These are phyloP conservation scores for Adansonia rubrostipa DNA, from an alignment of 441 rosid species.

Conservation along the genomic window DNA sequence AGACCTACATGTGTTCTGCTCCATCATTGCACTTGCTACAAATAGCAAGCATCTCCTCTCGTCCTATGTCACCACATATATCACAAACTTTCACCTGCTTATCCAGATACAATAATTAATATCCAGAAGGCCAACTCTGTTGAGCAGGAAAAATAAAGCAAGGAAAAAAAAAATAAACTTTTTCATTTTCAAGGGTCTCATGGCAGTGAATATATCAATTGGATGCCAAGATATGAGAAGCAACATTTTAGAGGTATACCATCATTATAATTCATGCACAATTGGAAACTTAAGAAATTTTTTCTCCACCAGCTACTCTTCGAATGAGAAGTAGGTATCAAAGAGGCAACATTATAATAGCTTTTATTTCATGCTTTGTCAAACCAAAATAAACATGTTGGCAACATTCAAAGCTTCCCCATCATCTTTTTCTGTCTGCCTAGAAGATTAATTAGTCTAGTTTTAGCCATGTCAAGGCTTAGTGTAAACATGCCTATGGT, in stretches of 20 bases:
- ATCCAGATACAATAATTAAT: not conserved
- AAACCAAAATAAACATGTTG: not conserved
- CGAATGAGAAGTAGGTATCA: not conserved
- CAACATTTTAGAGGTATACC: not conserved
- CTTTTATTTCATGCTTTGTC: not conserved
- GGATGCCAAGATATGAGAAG: constrained; percentile 3
- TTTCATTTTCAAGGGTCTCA: not conserved
- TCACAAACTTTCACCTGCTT: constrained; percentile 44
- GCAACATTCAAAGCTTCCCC: not conserved
- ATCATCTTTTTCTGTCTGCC: not conserved
- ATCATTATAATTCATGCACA: not conserved
- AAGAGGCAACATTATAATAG: too few relatives aligned
- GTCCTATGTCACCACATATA: constrained; percentile 44
- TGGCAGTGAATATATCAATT: not conserved
- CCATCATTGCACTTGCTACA: constrained; percentile 47
- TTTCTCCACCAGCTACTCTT: not conserved
- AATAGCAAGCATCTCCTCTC: constrained; percentile 39
- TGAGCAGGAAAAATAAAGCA: constrained; percentile 5
- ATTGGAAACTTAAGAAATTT: not conserved
- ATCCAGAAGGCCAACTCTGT: not conserved
- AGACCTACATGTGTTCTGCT: constrained; percentile 44
- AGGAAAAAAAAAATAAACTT: not conserved
- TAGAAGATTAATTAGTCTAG: not conserved
- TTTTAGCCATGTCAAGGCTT: not conserved
- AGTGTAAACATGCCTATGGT: not conserved